These are phyloP conservation scores for Trichoderma atroviride DNA, from an alignment of 2,329 filamentous ascomycete species.

Conservation along the genomic window DNA sequence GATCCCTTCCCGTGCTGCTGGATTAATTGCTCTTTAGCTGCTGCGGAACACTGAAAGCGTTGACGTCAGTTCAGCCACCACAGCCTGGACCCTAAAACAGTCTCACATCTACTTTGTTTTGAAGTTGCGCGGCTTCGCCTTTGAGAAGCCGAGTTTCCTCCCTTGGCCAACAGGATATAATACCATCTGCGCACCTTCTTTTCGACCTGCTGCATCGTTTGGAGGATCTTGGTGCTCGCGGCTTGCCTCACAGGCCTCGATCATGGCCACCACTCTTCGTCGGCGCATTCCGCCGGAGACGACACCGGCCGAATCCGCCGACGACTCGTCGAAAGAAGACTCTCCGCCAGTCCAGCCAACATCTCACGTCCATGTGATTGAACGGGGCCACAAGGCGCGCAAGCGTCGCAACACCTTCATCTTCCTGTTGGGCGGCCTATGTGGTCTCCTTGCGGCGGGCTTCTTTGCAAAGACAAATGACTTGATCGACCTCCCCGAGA, in stretches of 20 bases:
- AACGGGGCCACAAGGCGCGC: constrained; percentile 53
- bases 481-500: constrained; percentile 76
- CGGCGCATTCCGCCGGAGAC: constrained; percentile 37
- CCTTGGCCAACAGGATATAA: neutral
- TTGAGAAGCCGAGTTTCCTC: neutral
- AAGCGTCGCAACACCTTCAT: constrained; percentile 81
- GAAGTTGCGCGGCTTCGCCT: neutral
- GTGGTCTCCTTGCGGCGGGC: constrained; percentile 83
- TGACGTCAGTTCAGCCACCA: constrained; percentile 26
- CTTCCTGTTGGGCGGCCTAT: constrained; percentile 85
- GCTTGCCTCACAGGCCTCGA: constrained; percentile 7
- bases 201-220: neutral
- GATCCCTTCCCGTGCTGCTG: constrained; percentile 9
- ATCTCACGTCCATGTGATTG: constrained; percentile 48
- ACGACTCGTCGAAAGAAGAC: constrained; percentile 35
- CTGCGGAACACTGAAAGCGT: neutral
- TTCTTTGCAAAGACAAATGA: constrained; percentile 91
- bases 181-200: neutral
- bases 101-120: neutral
- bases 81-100: neutral
- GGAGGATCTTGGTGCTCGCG: neutral
- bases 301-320: constrained; percentile 29
- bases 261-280: constrained; percentile 41
- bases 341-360: constrained; percentile 34
- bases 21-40: neutral